A percentile compares a stretch with the other conserved stretches of the same genome.
Conservation (phyloP, 2,329 filamentous ascomycete genomes). For the Bipolaris cookei region DNA sequence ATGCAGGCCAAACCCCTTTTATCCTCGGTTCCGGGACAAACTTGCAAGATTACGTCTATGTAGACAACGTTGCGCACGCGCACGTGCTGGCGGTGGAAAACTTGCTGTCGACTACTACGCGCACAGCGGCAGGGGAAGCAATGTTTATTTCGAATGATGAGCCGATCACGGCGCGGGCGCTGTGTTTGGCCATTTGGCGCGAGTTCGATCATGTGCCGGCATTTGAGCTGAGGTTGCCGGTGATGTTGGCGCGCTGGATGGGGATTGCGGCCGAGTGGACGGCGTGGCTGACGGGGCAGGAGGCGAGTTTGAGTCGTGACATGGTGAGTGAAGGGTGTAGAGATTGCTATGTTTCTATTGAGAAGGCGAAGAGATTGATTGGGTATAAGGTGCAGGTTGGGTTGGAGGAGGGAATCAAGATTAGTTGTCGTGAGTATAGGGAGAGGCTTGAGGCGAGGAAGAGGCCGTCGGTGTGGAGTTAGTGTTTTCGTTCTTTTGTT, state of each 20-base stretch:
- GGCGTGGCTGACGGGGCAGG: constrained; percentile 55
- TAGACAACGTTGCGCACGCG: constrained; percentile 73
- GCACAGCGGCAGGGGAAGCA: constrained; percentile 71
- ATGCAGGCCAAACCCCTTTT: constrained; percentile 71
- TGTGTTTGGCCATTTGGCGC: constrained; percentile 78
- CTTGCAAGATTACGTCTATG: constrained; percentile 74
- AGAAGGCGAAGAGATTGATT: constrained; percentile 59
- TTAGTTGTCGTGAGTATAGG: constrained; percentile 32
- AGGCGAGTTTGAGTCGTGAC: constrained; percentile 59
- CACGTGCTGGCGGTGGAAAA: constrained; percentile 61
- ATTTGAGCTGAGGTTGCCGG: constrained; percentile 58
- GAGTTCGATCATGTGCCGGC: constrained; percentile 61
- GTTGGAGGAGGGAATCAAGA: constrained; percentile 58
- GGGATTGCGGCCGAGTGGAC: constrained; percentile 56
- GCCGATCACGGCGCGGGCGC: constrained; percentile 91
- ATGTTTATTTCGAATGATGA: constrained; percentile 91
- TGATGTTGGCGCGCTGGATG: constrained; percentile 55
- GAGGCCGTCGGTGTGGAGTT: neutral
- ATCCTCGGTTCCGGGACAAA: constrained; percentile 80
- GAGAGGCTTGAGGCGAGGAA: constrained; percentile 1
- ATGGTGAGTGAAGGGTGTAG: constrained; percentile 62
- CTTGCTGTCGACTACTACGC: constrained; percentile 75
- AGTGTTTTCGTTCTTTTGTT: neutral
- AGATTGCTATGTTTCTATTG: constrained; percentile 60
- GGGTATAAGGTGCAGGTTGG: constrained; percentile 60